Evolutionary conservation across 495 filamentous ascomycete genomes (phyloP), one percentile per base, ranked within the genome.

Genomic region (Tetracladium marchalianum): DNA sequence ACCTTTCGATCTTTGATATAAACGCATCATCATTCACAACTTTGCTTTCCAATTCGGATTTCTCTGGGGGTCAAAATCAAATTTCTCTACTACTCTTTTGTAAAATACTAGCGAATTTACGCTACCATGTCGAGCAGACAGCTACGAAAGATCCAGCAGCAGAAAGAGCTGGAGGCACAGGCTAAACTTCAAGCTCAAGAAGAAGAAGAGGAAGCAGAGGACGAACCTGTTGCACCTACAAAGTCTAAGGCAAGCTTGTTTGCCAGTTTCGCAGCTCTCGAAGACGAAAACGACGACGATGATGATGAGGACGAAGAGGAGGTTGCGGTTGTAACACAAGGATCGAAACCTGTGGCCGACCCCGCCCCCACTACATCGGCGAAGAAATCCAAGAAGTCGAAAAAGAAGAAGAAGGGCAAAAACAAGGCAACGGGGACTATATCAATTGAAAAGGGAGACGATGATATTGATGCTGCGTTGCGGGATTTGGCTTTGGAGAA

Each of bases 381-480:
- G 57, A 69, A 65, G 33, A 51, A 51, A 41, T 10, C 44, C 11
- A 81, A 60, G 58, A 77, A 67, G 63, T 69, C 49, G 50, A 81
- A 68, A 63, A 82, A 67, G 67, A 83, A 70, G 61, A 77, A 63
- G 62, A 83, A 67, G 38, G 38, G 47, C 15, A 59, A 62, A 40
- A 19, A 43, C 6, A 64, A 63, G 40, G 38, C 39, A 16, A 58
- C 57, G 12, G 47, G 46, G 35, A 55, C 56, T 34, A 8, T 59
- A 43, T 50, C 57, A n/a, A 59, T 67, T 16, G 56, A 60, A 9
- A 62, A 67, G 38, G 69, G 54, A 5, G 61, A 73, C 10, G 87
- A 95, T 56, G 90, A 96, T 49, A 93, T 96, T 45, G 90, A 96
- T 59, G 65, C 66, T 42, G 89, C 84, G 1, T 64, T 97, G 35